These are phyloP conservation scores for Lactarius sp. DNA, from an alignment of 768 basidiomycete genomes.

Conservation along the genomic window DNA sequence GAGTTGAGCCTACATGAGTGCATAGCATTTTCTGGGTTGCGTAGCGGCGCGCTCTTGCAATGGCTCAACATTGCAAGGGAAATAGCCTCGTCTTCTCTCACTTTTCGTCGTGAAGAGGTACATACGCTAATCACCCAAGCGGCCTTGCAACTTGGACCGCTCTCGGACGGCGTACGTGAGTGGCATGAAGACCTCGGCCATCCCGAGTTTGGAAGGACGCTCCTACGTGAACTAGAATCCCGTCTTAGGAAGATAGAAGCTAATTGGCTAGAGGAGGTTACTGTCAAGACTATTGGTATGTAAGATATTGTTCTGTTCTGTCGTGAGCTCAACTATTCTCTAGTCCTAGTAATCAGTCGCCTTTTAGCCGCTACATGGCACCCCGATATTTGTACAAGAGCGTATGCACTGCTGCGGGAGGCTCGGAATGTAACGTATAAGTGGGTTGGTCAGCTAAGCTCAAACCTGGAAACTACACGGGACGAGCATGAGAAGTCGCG, in stretches of 20 bases:
- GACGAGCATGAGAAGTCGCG: constrained; percentile 2
- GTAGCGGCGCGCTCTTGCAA: constrained; percentile 42
- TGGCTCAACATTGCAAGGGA: constrained; percentile 39
- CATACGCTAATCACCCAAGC: not conserved
- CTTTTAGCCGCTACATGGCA: not conserved
- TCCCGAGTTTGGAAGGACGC: not conserved
- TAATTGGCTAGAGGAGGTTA: not conserved
- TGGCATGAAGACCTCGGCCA: not conserved
- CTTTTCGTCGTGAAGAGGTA: not conserved
- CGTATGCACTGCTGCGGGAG: not conserved
- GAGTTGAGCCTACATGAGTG: constrained; percentile 38
- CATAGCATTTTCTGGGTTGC: constrained; percentile 41
- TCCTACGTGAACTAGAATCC: not conserved
- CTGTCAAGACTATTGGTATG: not conserved
- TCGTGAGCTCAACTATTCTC: not conserved
- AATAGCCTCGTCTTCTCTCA: not conserved
- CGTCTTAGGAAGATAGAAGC: not conserved
- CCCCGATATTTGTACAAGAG: not conserved
- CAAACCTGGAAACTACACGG: not conserved
- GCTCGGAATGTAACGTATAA: not conserved
- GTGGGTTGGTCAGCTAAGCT: not conserved
- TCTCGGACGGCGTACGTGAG: not conserved
- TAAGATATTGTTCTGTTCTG: not conserved
- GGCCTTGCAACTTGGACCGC: not conserved
- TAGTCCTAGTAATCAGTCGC: not conserved